Evolutionary conservation across 805 yeast species (phyloP).

Genomic region (Phaffomyces opuntiae): DNA sequence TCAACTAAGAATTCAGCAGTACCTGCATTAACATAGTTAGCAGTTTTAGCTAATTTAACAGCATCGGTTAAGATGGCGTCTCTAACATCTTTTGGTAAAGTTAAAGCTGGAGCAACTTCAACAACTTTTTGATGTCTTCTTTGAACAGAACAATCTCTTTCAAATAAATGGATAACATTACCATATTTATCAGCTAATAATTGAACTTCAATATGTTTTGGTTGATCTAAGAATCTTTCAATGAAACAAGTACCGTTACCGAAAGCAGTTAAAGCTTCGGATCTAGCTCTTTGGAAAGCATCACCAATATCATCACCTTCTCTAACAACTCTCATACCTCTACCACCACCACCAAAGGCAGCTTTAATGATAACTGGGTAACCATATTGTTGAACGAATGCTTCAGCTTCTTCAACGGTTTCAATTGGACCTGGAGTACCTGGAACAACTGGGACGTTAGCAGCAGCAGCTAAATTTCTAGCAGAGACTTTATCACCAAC

Average conservation of each 20-base stretch:
- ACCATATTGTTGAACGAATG: slow-evolving; percentile 78
- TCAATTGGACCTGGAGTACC: slow-evolving; percentile 98
- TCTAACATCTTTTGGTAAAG: slow-evolving; percentile 73
- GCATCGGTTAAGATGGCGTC: slow-evolving; percentile 94
- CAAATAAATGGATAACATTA: slow-evolving; percentile 90
- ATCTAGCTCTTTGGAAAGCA: slow-evolving; percentile 88
- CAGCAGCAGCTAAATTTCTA: slow-evolving; percentile 73
- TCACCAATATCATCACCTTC: slow-evolving; percentile 91
- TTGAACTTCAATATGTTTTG: slow-evolving; percentile 98
- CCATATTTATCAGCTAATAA: slow-evolving; percentile 90
- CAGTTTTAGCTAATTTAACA: slow-evolving; percentile 80
- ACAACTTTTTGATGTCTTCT: slow-evolving; percentile 99
- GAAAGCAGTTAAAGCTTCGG: slow-evolving; percentile 93
- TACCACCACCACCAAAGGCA: slow-evolving; percentile 99
- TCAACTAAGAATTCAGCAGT: slow-evolving; percentile 97
- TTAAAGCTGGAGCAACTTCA: slow-evolving; percentile 96
- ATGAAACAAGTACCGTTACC: slow-evolving; percentile 98
- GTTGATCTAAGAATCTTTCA: slow-evolving; percentile 90
- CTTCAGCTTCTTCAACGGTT: slow-evolving; percentile 65
- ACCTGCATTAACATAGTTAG: slow-evolving; percentile 95
- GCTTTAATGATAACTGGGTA: slow-evolving; percentile 97
- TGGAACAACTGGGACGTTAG: slow-evolving; percentile 89
- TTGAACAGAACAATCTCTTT: slow-evolving; percentile 99
- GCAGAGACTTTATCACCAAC: slow-evolving; percentile 98
- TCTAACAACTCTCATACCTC: slow-evolving; percentile 98